Evolutionary conservation across 495 filamentous ascomycete genomes (phyloP).

Genomic region (Aspergillus sclerotiicarbonarius): DNA sequence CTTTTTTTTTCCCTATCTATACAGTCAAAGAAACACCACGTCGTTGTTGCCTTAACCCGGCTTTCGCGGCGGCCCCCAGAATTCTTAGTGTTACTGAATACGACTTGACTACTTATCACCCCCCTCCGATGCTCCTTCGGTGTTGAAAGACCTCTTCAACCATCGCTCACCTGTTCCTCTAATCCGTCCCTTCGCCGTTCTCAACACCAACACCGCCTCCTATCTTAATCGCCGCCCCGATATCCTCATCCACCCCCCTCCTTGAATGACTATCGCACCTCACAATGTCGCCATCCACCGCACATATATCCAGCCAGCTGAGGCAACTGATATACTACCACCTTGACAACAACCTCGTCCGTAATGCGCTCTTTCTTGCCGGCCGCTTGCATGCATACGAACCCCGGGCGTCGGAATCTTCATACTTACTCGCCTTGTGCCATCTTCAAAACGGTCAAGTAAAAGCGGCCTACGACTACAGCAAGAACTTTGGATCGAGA

Average conservation of each 20-base stretch:
- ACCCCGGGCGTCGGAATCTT: conserved; percentile 69
- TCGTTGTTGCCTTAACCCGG: conserved; percentile 30
- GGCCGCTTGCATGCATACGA: conserved; percentile 83
- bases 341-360: conserved; percentile 82
- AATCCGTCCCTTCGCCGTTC: neutral
- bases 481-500: conserved; percentile 58
- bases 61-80: conserved; percentile 4
- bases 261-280: conserved; percentile 11
- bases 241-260: neutral
- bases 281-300: conserved; percentile 68
- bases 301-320: conserved; percentile 69
- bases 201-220: conserved; percentile 10
- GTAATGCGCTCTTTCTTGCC: conserved; percentile 89
- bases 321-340: conserved; percentile 87
- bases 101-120: conserved; percentile 3
- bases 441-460: conserved; percentile 78
- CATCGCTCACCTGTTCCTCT: neutral
- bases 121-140: neutral
- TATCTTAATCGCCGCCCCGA: conserved; percentile 10
- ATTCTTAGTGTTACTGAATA: conserved; percentile 1
- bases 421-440: conserved; percentile 79
- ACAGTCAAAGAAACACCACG: conserved; percentile 18
- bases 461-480: conserved; percentile 70
- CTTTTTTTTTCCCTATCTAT: conserved; percentile 16
- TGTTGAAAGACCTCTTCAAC: neutral